Evolutionary conservation across 768 basidiomycete species (phyloP).

Genomic region (Macrolepiota dolichaula): DNA sequence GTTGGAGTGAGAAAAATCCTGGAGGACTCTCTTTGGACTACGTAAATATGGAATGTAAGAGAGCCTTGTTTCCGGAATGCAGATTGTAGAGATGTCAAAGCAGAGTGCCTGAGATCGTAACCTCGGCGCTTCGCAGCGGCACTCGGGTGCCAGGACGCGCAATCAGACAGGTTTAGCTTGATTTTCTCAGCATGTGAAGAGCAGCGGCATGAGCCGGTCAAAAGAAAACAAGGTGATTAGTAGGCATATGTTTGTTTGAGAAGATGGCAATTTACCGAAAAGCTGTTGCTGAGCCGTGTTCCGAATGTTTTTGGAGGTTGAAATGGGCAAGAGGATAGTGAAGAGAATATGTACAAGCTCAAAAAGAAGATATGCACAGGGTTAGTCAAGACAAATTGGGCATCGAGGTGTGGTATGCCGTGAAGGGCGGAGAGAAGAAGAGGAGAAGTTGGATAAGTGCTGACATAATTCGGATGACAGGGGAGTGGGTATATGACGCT

Average conservation of each 20-base stretch:
- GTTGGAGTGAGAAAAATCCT: background rate
- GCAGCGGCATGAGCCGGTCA: background rate
- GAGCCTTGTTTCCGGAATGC: background rate
- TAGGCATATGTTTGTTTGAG: background rate
- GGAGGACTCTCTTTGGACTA: background rate
- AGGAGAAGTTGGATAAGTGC: background rate
- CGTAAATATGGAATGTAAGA: background rate
- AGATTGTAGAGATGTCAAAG: background rate
- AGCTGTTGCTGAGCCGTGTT: background rate
- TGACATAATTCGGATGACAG: constrained; percentile 11
- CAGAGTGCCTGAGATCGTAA: background rate
- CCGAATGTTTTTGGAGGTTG: background rate
- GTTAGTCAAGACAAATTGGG: background rate
- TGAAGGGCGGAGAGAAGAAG: background rate
- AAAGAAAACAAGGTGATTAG: background rate
- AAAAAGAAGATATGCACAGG: background rate
- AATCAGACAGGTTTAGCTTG: background rate
- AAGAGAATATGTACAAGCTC: background rate
- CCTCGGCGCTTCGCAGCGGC: background rate
- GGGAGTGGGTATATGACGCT: constrained; percentile 7
- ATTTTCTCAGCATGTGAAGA: background rate
- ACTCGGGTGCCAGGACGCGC: background rate
- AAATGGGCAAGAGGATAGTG: background rate
- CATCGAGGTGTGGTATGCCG: background rate
- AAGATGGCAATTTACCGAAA: background rate